Conservation (phyloP, 1,284 basidiomycete species). For the Crucibulum parvulum region DNA sequence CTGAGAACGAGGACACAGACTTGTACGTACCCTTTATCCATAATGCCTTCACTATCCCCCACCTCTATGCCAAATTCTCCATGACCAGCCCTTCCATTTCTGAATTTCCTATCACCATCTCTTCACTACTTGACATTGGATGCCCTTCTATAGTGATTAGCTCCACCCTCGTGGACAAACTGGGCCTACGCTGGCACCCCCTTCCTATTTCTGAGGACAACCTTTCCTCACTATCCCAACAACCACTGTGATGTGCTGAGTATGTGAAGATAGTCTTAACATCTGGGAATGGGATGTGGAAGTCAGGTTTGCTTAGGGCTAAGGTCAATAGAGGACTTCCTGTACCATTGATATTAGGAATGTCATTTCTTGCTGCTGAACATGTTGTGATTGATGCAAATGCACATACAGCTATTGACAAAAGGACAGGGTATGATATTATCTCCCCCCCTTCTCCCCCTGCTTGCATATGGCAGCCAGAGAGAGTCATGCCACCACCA, state of each 20-base stretch:
- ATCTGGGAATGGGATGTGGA: conserved; percentile 16
- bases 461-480: background rate
- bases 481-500: background rate
- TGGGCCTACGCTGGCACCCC: background rate
- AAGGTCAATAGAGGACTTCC: conserved; percentile 20
- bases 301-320: conserved; percentile 13
- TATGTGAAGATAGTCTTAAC: conserved; percentile 18
- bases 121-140: conserved; percentile 14
- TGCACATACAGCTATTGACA: conserved; percentile 22
- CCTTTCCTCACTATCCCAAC: background rate
- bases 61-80: conserved; percentile 6
- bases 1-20: conserved; percentile 5
- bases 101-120: conserved; percentile 4
- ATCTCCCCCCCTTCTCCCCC: conserved; percentile 11
- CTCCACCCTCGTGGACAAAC: conserved; percentile 2
- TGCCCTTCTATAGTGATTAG: conserved; percentile 18
- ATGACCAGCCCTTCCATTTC: conserved; percentile 10
- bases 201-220: background rate
- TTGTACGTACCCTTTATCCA: background rate
- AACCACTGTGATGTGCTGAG: background rate
- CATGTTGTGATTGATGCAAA: conserved; percentile 26
- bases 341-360: conserved; percentile 30
- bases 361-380: conserved; percentile 27
- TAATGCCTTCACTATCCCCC: conserved; percentile 4
- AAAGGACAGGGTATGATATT: conserved; percentile 23